Conservation (phyloP, 179 eudicot genomes). For the Camellia oleifera region DNA sequence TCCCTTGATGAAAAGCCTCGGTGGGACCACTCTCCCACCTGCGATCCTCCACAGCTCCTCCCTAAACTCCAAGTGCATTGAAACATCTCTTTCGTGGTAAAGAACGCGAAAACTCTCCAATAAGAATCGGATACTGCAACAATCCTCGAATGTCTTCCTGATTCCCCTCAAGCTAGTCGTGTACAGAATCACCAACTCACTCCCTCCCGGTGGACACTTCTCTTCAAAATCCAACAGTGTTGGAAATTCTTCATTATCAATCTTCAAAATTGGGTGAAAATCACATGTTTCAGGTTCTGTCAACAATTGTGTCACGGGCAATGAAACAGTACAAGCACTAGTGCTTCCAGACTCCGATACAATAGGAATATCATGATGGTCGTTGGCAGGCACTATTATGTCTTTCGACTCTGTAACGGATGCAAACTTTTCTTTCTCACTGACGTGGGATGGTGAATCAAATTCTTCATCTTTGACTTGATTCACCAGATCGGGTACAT, state of each 20-base stretch:
- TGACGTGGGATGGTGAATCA: neutral
- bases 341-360: neutral
- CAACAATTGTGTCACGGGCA: conserved; percentile 4
- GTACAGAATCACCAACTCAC: conserved; percentile 57
- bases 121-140: conserved; percentile 55
- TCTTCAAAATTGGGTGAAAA: neutral
- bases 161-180: conserved; percentile 83
- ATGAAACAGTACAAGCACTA: neutral
- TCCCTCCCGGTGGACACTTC: conserved; percentile 59
- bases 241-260: neutral
- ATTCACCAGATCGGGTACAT: conserved; percentile 16
- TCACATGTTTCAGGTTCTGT: conserved; percentile 8
- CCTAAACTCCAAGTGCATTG: conserved; percentile 60
- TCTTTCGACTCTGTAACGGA: conserved; percentile 6
- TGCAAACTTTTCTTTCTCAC: neutral
- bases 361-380: neutral
- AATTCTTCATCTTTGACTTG: conserved; percentile 19
- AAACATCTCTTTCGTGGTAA: conserved; percentile 63
- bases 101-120: conserved; percentile 54
- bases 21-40: conserved; percentile 55
- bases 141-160: conserved; percentile 77
- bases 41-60: conserved; percentile 67
- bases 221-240: conserved; percentile 32
- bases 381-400: neutral
- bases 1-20: conserved; percentile 67